Evolutionary conservation across 2,329 filamentous ascomycete genomes (phyloP).

Genomic region (Cercospora citrullina): DNA sequence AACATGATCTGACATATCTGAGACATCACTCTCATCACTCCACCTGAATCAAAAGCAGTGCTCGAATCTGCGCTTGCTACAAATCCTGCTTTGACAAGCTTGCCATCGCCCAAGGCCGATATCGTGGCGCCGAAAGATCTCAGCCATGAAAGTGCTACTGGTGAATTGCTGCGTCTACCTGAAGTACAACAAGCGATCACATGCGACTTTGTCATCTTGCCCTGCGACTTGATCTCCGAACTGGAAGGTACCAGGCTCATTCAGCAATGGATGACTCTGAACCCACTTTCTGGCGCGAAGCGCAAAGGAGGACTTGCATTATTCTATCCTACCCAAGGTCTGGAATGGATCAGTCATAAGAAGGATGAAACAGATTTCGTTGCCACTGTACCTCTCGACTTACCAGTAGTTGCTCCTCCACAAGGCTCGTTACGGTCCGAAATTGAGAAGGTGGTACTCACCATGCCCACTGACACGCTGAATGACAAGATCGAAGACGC

Average conservation of each 20-base stretch:
- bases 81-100: conserved; percentile 72
- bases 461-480: conserved; percentile 83
- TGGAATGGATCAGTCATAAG: conserved; percentile 69
- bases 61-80: conserved; percentile 71
- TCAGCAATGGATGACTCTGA: conserved; percentile 87
- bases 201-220: conserved; percentile 84
- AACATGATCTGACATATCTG: neutral
- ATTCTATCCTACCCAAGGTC: conserved; percentile 82
- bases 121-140: conserved; percentile 75
- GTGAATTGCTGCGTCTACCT: conserved; percentile 79
- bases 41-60: conserved; percentile 60
- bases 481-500: conserved; percentile 79
- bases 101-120: conserved; percentile 71
- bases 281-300: conserved; percentile 50
- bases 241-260: conserved; percentile 78
- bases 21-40: conserved; percentile 60
- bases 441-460: conserved; percentile 78
- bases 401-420: conserved; percentile 58
- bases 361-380: conserved; percentile 93
- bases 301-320: conserved; percentile 80
- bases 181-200: conserved; percentile 78
- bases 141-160: conserved; percentile 83
- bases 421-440: conserved; percentile 65
- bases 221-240: conserved; percentile 92
- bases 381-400: conserved; percentile 68